These are phyloP conservation scores for Podospora comata DNA, from an alignment of 495 filamentous ascomycete species.

Conservation along the genomic window DNA sequence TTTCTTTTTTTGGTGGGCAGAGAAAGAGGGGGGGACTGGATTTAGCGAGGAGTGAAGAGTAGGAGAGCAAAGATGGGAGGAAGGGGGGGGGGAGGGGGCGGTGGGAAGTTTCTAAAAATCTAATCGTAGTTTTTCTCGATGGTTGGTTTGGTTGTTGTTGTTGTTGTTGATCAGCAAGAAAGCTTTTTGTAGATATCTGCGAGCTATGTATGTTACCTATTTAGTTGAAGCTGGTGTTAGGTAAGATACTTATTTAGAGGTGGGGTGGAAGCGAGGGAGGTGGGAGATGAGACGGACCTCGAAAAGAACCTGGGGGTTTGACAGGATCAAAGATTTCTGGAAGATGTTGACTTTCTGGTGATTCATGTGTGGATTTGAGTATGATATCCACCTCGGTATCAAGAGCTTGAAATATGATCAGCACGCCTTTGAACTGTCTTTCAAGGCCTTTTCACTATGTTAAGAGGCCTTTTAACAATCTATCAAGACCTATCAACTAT, in stretches of 20 bases:
- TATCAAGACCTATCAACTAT: no score
- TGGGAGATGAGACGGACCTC: no score
- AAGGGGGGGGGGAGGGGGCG: neutral
- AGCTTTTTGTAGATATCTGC: neutral
- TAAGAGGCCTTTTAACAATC: no score
- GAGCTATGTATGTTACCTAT: neutral
- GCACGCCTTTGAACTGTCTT: no score
- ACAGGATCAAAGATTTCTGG: no score
- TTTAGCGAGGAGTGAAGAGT: neutral
- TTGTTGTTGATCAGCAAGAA: neutral
- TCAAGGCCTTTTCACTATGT: no score
- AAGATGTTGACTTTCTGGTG: no score
- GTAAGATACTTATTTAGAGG: neutral
- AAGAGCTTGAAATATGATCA: no score
- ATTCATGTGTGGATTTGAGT: no score
- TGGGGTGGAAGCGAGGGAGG: no score
- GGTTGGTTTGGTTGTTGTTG: neutral
- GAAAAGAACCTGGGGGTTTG: no score
- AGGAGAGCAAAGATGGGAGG: neutral
- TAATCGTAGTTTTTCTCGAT: neutral
- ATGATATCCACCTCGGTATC: no score
- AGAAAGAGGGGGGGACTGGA: neutral
- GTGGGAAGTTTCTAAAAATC: neutral
- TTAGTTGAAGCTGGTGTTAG: neutral
- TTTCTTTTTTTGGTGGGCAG: neutral